Conservation (phyloP, 148 eudicot genomes). For the Arctostaphylos glauca region DNA sequence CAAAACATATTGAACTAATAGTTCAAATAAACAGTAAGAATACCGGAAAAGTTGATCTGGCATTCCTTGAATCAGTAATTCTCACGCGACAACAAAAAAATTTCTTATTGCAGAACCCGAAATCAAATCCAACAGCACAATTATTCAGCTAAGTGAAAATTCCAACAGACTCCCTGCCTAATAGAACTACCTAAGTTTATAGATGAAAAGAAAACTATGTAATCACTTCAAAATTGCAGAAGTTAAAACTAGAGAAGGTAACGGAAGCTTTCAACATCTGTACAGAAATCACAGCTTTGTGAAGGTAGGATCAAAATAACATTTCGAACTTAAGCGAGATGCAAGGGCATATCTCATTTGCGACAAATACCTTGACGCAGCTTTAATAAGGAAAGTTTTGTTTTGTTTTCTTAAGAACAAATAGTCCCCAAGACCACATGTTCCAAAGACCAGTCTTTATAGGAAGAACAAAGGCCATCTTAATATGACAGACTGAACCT, state of each 20-base stretch:
- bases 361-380: neutral
- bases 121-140: neutral
- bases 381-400: neutral
- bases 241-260: neutral
- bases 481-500: neutral
- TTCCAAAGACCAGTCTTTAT: neutral
- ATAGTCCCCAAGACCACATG: neutral
- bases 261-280: neutral
- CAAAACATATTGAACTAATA: neutral
- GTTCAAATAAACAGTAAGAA: neutral
- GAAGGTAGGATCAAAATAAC: conserved; percentile 10
- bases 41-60: neutral
- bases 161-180: neutral
- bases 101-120: neutral
- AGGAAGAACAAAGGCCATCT: conserved; percentile 5
- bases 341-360: conserved; percentile 6
- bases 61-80: neutral
- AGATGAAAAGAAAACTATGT: neutral
- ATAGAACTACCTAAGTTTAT: neutral
- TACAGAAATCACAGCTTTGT: neutral
- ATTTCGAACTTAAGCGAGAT: neutral
- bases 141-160: neutral
- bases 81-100: neutral
- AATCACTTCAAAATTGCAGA: neutral
- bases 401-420: neutral